Percentiles rank a stretch among this genome's conserved stretches.
phyloP scores from a whole-genome alignment of 1,284 basidiomycete species.

The Puccinia hordei region DNA sequence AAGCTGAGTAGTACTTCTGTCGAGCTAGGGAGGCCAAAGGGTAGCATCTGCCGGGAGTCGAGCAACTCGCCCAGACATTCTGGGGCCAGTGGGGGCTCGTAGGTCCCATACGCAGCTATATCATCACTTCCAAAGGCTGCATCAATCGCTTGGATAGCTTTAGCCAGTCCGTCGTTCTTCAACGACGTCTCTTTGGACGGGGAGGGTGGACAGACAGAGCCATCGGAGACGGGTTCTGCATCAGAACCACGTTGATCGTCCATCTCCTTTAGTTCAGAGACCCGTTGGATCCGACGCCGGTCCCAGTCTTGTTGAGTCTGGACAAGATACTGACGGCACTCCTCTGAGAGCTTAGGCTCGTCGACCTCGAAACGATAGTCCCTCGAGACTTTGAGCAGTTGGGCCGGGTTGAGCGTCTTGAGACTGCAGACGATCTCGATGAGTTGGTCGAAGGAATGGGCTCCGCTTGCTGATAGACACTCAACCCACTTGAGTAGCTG shows the following conservation, averaged over 20 bases:
- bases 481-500: conserved; percentile 84
- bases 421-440: conserved; percentile 71
- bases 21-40: conserved; percentile 31
- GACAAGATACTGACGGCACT: conserved; percentile 87
- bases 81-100: conserved; percentile 74
- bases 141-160: conserved; percentile 66
- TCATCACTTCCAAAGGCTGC: conserved; percentile 69
- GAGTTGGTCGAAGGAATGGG: conserved; percentile 78
- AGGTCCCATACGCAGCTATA: conserved; percentile 67
- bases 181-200: neutral
- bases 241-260: conserved; percentile 20
- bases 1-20: conserved; percentile 27
- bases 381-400: conserved; percentile 87
- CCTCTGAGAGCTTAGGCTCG: conserved; percentile 87
- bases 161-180: conserved; percentile 61
- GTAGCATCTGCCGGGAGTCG: conserved; percentile 80
- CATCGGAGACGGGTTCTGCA: too few relatives aligned
- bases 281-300: conserved; percentile 75
- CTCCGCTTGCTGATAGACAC: conserved; percentile 71
- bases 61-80: conserved; percentile 81
- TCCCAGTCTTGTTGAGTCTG: conserved; percentile 97
- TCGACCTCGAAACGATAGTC: conserved; percentile 95
- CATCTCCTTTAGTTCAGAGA: conserved; percentile 75
- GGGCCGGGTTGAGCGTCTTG: conserved; percentile 80
- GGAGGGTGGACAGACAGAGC: neutral